Conservation (phyloP, 257 asterid species). For the Verbascum thapsus region DNA sequence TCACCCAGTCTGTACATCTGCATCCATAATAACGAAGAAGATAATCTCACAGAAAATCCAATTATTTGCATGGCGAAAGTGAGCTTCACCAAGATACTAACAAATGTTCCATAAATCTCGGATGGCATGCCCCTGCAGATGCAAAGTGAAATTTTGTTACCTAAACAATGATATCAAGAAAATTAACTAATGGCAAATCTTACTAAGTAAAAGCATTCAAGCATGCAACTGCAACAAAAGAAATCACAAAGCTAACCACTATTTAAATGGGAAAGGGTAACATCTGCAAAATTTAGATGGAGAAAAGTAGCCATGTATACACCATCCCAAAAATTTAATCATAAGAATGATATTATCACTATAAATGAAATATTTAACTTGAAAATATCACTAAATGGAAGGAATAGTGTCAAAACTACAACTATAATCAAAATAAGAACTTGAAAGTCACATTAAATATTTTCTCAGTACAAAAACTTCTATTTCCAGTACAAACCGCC, state of each 20-base stretch:
- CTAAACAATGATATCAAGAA: slow-evolving; percentile 10
- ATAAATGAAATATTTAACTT: neutral
- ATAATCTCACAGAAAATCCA: slow-evolving; percentile 75
- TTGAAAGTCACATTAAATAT: neutral
- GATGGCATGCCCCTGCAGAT: slow-evolving; percentile 72
- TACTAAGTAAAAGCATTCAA: slow-evolving; percentile 1
- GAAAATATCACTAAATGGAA: slow-evolving; percentile 1
- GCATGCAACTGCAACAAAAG: slow-evolving; percentile 5
- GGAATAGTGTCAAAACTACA: slow-evolving; percentile 4
- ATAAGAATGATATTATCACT: neutral
- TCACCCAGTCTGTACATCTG: slow-evolving; percentile 97
- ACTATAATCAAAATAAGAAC: neutral
- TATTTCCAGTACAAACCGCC: neutral
- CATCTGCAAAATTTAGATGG: slow-evolving; percentile 13
- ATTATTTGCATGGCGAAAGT: slow-evolving; percentile 81
- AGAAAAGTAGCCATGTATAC: slow-evolving; percentile 10
- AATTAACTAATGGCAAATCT: neutral
- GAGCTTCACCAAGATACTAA: slow-evolving; percentile 77
- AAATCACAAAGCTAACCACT: neutral
- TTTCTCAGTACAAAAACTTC: neutral
- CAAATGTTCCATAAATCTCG: slow-evolving; percentile 64
- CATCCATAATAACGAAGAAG: slow-evolving; percentile 84
- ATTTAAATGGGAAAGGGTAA: slow-evolving; percentile 11
- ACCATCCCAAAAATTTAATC: slow-evolving; percentile 4
- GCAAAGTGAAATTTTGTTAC: slow-evolving; percentile 8